Conservation (phyloP, 2,329 filamentous ascomycete species). For the Nemania sp. region DNA sequence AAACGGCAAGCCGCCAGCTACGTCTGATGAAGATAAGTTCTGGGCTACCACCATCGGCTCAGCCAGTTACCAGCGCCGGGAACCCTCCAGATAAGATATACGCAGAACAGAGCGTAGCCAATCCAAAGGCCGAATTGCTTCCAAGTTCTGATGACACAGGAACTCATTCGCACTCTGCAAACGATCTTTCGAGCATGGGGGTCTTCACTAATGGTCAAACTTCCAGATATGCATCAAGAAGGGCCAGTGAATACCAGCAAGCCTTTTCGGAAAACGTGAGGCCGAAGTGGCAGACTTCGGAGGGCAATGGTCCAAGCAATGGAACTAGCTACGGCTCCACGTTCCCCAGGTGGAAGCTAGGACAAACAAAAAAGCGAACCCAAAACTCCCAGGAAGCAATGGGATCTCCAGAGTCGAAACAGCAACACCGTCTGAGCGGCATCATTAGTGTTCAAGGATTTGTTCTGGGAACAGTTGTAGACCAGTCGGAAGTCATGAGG, state of each 20-base stretch:
- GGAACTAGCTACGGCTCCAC: background rate
- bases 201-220: background rate
- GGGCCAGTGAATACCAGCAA: background rate
- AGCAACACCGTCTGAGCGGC: constrained; percentile 10
- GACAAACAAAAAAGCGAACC: background rate
- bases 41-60: background rate
- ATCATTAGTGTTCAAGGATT: constrained; percentile 10
- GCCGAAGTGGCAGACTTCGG: background rate
- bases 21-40: background rate
- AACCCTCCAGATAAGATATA: background rate
- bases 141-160: background rate
- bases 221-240: background rate
- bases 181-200: background rate
- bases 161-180: background rate
- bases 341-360: background rate
- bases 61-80: background rate
- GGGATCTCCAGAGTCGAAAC: background rate
- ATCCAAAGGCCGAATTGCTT: background rate
- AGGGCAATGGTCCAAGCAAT: background rate
- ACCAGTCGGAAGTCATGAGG: constrained; percentile 14
- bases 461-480: constrained; percentile 1
- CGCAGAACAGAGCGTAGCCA: background rate
- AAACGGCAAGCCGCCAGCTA: background rate
- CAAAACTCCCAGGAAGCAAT: background rate
- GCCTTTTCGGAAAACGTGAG: background rate